Evolutionary conservation across 495 filamentous ascomycete genomes (phyloP), one percentile per base, ranked within the genome.

Genomic region (Penicillium chermesinum): DNA sequence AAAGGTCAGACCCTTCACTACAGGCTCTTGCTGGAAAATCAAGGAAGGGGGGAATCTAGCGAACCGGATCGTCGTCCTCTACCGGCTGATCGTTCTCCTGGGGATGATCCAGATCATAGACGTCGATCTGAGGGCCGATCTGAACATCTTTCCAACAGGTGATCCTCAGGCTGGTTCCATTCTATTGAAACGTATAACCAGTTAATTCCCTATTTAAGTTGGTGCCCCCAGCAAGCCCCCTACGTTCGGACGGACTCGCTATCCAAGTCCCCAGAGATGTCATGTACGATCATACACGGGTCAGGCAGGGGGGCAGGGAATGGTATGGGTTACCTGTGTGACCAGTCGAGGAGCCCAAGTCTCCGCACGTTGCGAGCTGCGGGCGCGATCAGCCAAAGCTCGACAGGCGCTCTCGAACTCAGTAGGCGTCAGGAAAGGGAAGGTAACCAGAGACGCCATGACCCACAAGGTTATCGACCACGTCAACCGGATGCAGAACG

Each of bases 331-430:
- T 64, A 71, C 67, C 61, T 65, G 54, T 61, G 56, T 55, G 54
- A 64, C 44, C 16, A 66, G 51, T 58, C 62, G 56, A 50, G 57
- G 52, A 10, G 61, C 59, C 65, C 65, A 62, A 36, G 38, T 63
- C 46, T 38, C 54, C 40, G 48, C 42, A 10, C 19, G 35, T 51
- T 43, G 48, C 54, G 48, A 46, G 38, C 38, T 56, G 48, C 52
- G 55, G 49, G 25, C 25, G 10, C 69, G 74, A 53, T 76, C 63
- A 34, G 76, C 73, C 16, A 88, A 70, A 33, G 70, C 70, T 58
- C 79, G 73, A 64, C 82, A 86, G 41, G 72, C 79, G 57, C 72
- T 61, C 27, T 77, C 62, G 49, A 88, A 88, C 55, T 86, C 82
- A 21, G 73, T 71, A 15, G 59, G 52, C 16, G 70, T 75, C 12